Conservation (phyloP, 106 monocot species). For the Acorus calamus region DNA sequence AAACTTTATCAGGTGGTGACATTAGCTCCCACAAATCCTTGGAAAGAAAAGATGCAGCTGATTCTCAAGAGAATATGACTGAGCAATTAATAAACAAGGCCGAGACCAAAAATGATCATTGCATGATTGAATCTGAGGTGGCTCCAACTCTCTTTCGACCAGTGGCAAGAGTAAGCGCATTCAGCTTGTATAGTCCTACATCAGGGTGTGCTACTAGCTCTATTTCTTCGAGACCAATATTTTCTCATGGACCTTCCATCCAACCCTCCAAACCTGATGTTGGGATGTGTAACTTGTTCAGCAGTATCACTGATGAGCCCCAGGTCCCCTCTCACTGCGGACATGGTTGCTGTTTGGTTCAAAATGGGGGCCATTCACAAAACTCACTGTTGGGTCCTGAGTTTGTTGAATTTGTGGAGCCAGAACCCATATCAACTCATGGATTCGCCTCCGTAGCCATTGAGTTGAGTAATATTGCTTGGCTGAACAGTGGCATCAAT, state of each 20-base stretch:
- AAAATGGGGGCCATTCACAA: conserved; percentile 1
- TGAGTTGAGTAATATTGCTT: conserved; percentile 77
- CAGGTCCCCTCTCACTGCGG: conserved; percentile 72
- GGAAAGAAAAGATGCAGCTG: conserved; percentile 34
- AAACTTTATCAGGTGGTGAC: conserved; percentile 39
- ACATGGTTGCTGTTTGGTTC: conserved; percentile 54
- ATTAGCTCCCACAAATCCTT: conserved; percentile 24
- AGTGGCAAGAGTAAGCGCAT: conserved; percentile 73
- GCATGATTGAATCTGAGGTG: conserved; percentile 21
- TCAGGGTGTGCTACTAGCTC: conserved; percentile 11
- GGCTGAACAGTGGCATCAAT: conserved; percentile 67
- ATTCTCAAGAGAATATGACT: conserved; percentile 24
- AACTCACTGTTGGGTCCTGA: conserved; percentile 74
- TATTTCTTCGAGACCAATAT: conserved; percentile 4
- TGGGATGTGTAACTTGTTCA: conserved; percentile 21
- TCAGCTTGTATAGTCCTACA: conserved; percentile 41
- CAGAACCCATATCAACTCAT: conserved; percentile 40
- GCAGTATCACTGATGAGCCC: conserved; percentile 20
- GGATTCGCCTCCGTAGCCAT: conserved; percentile 54
- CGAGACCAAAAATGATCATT: conserved; percentile 1
- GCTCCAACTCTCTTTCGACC: conserved; percentile 51
- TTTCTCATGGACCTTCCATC: not conserved
- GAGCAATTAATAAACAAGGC: conserved; percentile 24
- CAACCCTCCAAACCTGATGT: conserved; percentile 15
- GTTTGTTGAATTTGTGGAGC: conserved; percentile 67